Evolutionary conservation across 176 grass and related monocot species (phyloP).

Genomic region (Raddia guianensis): DNA sequence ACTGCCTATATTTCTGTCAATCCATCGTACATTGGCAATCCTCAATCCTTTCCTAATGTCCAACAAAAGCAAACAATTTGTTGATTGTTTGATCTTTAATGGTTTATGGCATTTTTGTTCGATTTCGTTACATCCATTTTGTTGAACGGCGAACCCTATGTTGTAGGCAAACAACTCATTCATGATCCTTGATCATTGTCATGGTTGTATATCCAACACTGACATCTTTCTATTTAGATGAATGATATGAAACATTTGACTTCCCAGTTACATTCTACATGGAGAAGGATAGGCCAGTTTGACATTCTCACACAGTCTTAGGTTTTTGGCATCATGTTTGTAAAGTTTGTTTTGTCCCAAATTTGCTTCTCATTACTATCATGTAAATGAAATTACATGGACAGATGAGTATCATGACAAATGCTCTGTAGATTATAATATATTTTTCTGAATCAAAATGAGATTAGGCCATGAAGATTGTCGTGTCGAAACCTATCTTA

Average conservation of each 20-base stretch:
- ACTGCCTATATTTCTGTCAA: neutral
- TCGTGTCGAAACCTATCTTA: constrained; percentile 50
- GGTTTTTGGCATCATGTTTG: neutral
- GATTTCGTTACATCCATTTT: neutral
- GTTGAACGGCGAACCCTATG: neutral
- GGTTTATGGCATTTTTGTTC: neutral
- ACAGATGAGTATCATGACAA: neutral
- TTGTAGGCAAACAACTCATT: neutral
- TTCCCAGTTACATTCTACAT: neutral
- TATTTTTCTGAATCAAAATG: constrained; percentile 11
- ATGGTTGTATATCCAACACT: neutral
- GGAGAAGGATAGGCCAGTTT: neutral
- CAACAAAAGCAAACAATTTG: neutral
- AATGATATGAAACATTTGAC: neutral
- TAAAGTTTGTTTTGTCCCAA: neutral
- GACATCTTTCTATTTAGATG: neutral
- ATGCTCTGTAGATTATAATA: neutral
- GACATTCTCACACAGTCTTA: neutral
- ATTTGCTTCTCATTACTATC: neutral
- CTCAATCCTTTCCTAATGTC: neutral
- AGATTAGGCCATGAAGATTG: constrained; percentile 24
- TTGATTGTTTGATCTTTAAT: neutral
- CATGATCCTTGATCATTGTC: neutral
- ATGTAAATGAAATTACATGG: neutral
- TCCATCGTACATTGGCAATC: neutral